Evolutionary conservation across 441 rosid species (phyloP).

Genomic region (Geranium incanum): DNA sequence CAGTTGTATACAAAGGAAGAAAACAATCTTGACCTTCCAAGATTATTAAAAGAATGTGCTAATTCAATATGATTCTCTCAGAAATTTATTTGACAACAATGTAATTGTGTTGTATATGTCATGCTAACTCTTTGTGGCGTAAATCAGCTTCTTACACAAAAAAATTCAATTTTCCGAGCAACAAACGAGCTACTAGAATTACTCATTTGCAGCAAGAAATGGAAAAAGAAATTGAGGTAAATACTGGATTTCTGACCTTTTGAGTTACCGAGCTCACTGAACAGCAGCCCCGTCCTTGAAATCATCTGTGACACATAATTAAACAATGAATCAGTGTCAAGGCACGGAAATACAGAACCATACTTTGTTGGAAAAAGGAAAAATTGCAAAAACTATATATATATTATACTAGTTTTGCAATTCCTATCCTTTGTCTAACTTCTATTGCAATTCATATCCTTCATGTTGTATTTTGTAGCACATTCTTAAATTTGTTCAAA

Average conservation of each 20-base stretch:
- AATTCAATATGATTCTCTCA: constrained; percentile 8
- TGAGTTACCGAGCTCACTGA: not conserved
- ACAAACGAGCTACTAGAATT: constrained; percentile 7
- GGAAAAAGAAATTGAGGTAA: constrained; percentile 7
- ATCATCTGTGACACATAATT: constrained; percentile 4
- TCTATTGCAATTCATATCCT: not conserved
- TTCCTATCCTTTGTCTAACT: not conserved
- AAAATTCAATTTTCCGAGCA: constrained; percentile 6
- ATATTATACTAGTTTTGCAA: not conserved
- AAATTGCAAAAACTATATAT: not conserved
- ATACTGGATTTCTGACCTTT: constrained; percentile 4
- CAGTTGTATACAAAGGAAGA: not conserved
- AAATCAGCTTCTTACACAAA: constrained; percentile 7
- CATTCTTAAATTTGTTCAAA: too few species aligned
- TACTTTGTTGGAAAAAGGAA: not conserved
- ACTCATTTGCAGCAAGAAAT: constrained; percentile 7
- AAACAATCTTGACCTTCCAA: constrained; percentile 8
- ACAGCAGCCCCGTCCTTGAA: constrained; percentile 1
- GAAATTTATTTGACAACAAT: constrained; percentile 13
- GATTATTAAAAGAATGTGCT: constrained; percentile 19
- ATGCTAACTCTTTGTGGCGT: constrained; percentile 14
- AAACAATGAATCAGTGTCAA: not conserved
- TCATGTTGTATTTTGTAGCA: too few species aligned
- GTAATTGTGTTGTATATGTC: constrained; percentile 15
- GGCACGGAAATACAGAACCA: not conserved